phyloP scores from a whole-genome alignment of 257 asterid species.

The Rubia yunnanensis region DNA sequence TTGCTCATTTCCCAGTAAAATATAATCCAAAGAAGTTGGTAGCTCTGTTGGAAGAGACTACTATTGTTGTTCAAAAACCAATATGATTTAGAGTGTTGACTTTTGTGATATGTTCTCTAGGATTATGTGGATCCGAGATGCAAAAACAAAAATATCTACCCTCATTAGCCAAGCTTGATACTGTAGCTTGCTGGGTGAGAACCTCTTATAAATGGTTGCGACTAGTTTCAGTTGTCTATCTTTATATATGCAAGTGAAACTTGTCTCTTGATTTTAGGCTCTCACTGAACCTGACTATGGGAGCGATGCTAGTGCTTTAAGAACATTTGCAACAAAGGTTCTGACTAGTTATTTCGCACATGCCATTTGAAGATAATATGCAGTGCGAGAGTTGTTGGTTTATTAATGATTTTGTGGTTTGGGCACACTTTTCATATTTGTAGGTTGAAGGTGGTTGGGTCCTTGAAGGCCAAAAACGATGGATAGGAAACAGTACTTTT shows the following conservation, averaged over 20 bases:
- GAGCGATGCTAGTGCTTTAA: slow-evolving; percentile 91
- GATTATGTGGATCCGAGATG: slow-evolving; percentile 78
- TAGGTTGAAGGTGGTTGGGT: slow-evolving; percentile 99
- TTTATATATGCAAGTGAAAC: slow-evolving; percentile 6
- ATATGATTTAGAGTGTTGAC: slow-evolving; percentile 9
- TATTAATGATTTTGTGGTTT: neutral
- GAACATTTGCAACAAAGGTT: slow-evolving; percentile 85
- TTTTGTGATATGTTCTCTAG: slow-evolving; percentile 38
- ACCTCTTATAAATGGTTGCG: slow-evolving; percentile 3
- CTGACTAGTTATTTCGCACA: neutral
- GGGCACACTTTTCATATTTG: slow-evolving; percentile 12
- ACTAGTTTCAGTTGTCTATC: neutral
- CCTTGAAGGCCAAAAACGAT: slow-evolving; percentile 92
- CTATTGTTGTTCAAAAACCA: neutral
- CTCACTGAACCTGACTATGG: slow-evolving; percentile 95
- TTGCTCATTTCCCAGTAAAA: slow-evolving; percentile 3
- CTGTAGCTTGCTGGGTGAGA: slow-evolving; percentile 88
- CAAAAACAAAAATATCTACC: slow-evolving; percentile 87
- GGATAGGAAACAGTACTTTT: slow-evolving; percentile 98
- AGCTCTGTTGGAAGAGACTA: neutral
- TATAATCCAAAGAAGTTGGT: neutral
- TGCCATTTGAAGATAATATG: slow-evolving; percentile 3
- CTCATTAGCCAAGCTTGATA: slow-evolving; percentile 66
- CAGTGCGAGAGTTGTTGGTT: neutral
- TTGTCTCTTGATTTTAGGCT: slow-evolving; percentile 40